These are phyloP conservation scores for Xylariaceae sp. DNA, from an alignment of 2,329 filamentous ascomycete species.

Conservation along the genomic window DNA sequence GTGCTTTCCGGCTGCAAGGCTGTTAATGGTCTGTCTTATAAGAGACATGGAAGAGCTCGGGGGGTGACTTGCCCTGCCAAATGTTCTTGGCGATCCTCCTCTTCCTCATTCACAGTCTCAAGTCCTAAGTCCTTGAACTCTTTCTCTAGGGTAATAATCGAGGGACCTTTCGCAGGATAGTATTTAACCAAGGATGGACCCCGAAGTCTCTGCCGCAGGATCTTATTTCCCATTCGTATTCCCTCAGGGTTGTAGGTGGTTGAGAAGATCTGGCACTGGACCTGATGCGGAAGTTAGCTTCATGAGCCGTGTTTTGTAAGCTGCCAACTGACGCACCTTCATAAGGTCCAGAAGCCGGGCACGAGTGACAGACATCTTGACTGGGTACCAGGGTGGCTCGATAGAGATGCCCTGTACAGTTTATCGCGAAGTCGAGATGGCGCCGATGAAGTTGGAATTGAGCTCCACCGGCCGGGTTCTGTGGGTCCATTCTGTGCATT, in stretches of 20 bases:
- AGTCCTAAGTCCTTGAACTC: slow-evolving; percentile 66
- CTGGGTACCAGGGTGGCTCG: slow-evolving; percentile 25
- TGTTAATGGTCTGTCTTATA: slow-evolving; percentile 29
- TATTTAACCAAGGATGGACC: slow-evolving; percentile 81
- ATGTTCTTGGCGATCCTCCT: slow-evolving; percentile 74
- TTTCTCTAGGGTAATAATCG: slow-evolving; percentile 64
- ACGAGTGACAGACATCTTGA: slow-evolving; percentile 57
- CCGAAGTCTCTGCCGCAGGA: slow-evolving; percentile 80
- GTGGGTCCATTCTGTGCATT: slow-evolving; percentile 4
- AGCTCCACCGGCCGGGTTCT: background rate
- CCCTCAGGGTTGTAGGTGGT: slow-evolving; percentile 84
- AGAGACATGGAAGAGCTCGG: background rate
- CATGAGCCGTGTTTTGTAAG: slow-evolving; percentile 1
- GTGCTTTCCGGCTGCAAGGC: slow-evolving; percentile 57
- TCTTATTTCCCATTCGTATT: slow-evolving; percentile 80
- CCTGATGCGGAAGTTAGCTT: slow-evolving; percentile 43
- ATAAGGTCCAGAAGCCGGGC: slow-evolving; percentile 65
- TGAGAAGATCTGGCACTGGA: slow-evolving; percentile 87
- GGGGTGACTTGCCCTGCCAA: slow-evolving; percentile 53
- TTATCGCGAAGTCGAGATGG: slow-evolving; percentile 7
- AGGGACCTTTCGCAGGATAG: slow-evolving; percentile 67
- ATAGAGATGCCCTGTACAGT: slow-evolving; percentile 1
- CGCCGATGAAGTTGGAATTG: slow-evolving; percentile 6
- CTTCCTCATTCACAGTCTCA: slow-evolving; percentile 66
- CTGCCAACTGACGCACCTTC: slow-evolving; percentile 52